Evolutionary conservation across 495 filamentous ascomycete genomes (phyloP).

Genomic region (Friedmanniomyces endolithicus): DNA sequence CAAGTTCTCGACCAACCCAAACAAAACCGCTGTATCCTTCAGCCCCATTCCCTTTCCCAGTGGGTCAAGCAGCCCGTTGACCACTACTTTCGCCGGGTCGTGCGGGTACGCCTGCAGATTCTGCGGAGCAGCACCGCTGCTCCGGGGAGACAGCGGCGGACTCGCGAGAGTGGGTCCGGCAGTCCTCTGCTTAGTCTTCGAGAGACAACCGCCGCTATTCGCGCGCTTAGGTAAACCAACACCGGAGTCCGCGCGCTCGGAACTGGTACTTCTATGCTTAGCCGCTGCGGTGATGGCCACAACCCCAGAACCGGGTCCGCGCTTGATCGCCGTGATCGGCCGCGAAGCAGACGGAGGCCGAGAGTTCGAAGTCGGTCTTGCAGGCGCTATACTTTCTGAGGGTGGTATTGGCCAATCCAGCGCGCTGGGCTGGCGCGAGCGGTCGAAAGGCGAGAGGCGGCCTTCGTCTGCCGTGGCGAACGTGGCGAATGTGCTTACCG

Average conservation of each 20-base stretch:
- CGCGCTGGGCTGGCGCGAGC: not conserved
- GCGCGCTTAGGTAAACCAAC: constrained; percentile 7
- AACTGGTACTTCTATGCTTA: not conserved
- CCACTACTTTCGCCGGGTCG: constrained; percentile 26
- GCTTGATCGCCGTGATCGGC: constrained; percentile 10
- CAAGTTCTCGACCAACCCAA: constrained; percentile 60
- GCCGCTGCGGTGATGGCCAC: no score
- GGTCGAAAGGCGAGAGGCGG: constrained; percentile 25
- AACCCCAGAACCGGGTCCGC: no score
- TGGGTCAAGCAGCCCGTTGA: constrained; percentile 28
- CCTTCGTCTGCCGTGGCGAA: constrained; percentile 78
- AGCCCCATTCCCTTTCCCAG: constrained; percentile 36
- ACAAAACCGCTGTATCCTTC: constrained; percentile 64
- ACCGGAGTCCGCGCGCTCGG: constrained; percentile 21
- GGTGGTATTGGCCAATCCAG: constrained; percentile 14
- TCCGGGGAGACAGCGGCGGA: constrained; percentile 33
- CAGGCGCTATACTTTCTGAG: not conserved
- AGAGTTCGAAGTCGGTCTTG: not conserved
- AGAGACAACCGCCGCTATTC: not conserved
- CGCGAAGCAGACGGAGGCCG: not conserved
- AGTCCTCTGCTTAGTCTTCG: not conserved
- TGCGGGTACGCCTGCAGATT: not conserved
- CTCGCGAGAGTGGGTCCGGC: not conserved
- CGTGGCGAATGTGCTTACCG: constrained; percentile 62
- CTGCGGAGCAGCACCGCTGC: no score